phyloP scores from a whole-genome alignment of 768 basidiomycete species.

The Psilocybe cyanescens region DNA sequence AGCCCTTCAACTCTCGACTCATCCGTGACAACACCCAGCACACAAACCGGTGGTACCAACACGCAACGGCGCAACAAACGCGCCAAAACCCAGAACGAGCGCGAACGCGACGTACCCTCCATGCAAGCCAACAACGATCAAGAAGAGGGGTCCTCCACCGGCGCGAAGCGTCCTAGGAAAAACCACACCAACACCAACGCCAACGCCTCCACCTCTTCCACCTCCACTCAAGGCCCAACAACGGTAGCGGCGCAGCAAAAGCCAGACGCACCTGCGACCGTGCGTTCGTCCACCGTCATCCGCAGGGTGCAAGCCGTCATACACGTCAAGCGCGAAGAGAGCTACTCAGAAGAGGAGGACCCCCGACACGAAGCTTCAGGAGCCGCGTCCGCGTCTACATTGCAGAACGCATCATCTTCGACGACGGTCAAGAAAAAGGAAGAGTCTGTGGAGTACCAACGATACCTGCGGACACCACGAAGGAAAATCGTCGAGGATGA shows the following conservation, averaged over 20 bases:
- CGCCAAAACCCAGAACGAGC: not conserved
- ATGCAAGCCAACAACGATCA: not conserved
- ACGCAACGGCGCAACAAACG: not conserved
- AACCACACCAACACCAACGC: not conserved
- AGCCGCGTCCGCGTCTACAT: not conserved
- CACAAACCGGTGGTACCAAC: not conserved
- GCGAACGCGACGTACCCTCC: not conserved
- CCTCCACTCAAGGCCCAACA: not conserved
- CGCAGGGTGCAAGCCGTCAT: slow-evolving; percentile 71
- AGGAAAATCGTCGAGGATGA: slow-evolving; percentile 17
- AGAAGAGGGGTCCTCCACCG: not conserved
- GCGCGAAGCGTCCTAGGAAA: not conserved
- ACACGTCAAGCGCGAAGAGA: slow-evolving; percentile 66
- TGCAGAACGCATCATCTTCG: not conserved
- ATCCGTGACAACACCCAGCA: not conserved
- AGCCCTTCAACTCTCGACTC: slow-evolving; percentile 27
- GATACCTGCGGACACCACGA: slow-evolving; percentile 11
- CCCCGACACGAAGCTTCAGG: not conserved
- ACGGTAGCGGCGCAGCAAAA: not conserved
- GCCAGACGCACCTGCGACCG: slow-evolving; percentile 3
- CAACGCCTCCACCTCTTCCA: too few species aligned
- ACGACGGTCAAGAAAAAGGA: slow-evolving; percentile 14
- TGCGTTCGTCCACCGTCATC: slow-evolving; percentile 42
- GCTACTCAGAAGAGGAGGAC: slow-evolving; percentile 35
- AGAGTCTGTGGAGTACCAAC: slow-evolving; percentile 14